Base-by-base conservation (phyloP, 768 basidiomycete genomes). In the Psilocybe subaeruginosa region DNA sequence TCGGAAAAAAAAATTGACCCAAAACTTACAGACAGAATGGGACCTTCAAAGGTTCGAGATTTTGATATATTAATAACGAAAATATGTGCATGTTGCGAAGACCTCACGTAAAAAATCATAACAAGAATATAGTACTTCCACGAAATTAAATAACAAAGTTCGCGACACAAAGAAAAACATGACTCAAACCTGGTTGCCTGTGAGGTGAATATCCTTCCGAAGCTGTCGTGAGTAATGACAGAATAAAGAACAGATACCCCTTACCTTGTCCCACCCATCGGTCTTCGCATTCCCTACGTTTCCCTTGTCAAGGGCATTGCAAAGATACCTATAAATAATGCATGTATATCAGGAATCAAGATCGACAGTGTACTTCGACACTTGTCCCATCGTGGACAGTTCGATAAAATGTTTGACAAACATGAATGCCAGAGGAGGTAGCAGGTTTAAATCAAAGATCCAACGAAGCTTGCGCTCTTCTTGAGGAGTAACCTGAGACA, bases 241-340 rank as follows among this genome's bases (percentile, higher is more conserved):
- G 3, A 49, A 7, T 16, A 50, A 49, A 8, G 60, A 31, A 12
- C 8, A 43, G 7, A 41, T 31, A 23, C 46, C 39, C 45, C 62
- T 55, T 57, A 78, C 82, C 67, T 76, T 79, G 61, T 81, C 82
- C 78, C 82, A 81, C 6, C 78, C 77, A 55, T 76, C 82, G 2
- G 83, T 83, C 61, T 85, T 82, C 4, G 83, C 83, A 66, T 85
- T 85, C 6, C 77, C 79, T 1, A 83, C 76, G 58, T 82, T 83
- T 3, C 81, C 80, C 68, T 82, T 82, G 64, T 81, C 80, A 30
- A 81, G 66, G 0, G 80, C 81, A 67, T 83, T 83, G 60, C 77
- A 80, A 9, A 83, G 70, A 63, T 83, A 82, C 80, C 80, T 81
- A 5, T 11, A 11, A 23, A 31, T 47, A 17, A 41, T 29, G 37